These are phyloP conservation scores for Trametes punicea DNA, from an alignment of 768 basidiomycete genomes.

Conservation along the genomic window DNA sequence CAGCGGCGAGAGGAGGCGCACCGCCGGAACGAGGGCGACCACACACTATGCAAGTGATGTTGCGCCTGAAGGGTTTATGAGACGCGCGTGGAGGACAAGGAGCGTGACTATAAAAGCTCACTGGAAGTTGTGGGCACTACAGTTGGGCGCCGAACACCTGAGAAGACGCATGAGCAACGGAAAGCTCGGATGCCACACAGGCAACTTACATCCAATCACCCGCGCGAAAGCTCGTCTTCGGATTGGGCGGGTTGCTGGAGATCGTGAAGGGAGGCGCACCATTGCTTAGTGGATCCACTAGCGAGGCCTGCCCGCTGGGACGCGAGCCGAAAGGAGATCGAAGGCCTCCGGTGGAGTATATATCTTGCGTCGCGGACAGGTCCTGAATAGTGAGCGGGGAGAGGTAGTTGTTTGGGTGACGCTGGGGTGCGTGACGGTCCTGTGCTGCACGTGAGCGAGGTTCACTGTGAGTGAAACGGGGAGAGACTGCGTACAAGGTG, in stretches of 20 bases:
- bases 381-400: slow-evolving; percentile 1
- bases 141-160: slow-evolving; percentile 66
- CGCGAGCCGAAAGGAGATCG: not conserved
- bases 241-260: slow-evolving; percentile 34
- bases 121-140: slow-evolving; percentile 86
- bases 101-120: slow-evolving; percentile 40
- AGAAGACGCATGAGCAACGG: slow-evolving; percentile 15
- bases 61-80: slow-evolving; percentile 54
- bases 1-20: slow-evolving; percentile 4
- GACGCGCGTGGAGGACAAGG: slow-evolving; percentile 49
- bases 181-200: not conserved
- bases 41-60: slow-evolving; percentile 73
- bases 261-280: slow-evolving; percentile 20
- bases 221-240: slow-evolving; percentile 29
- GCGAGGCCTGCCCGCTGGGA: not conserved
- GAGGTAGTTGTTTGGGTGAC: not conserved
- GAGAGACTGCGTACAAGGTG: not conserved
- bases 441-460: not conserved
- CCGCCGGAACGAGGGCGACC: slow-evolving; percentile 54
- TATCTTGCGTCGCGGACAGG: not conserved
- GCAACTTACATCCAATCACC: slow-evolving; percentile 35
- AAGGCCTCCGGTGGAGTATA: not conserved
- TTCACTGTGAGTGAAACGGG: not conserved
- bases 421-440: slow-evolving; percentile 7
- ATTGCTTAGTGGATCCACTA: not conserved